phyloP scores from a whole-genome alignment of 2,329 filamentous ascomycete species.

The Aquanectria penicillioides region DNA sequence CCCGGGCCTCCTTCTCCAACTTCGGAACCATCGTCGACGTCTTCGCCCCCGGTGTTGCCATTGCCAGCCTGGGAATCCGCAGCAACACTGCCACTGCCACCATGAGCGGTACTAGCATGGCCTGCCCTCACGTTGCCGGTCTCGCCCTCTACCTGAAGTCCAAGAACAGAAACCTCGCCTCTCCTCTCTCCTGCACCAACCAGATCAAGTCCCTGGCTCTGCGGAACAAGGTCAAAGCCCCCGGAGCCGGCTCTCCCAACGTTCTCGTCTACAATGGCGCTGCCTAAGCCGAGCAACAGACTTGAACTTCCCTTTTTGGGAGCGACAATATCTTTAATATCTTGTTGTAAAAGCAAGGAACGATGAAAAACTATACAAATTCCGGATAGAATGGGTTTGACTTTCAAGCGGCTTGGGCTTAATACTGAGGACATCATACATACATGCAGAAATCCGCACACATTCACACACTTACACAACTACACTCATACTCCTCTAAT shows the following conservation, averaged over 20 bases:
- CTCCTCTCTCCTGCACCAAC: constrained; percentile 54
- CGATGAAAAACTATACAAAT: no score
- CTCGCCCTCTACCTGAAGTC: constrained; percentile 63
- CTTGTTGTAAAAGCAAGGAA: not conserved
- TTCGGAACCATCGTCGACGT: constrained; percentile 60
- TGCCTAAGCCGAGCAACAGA: no score
- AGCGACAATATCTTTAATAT: no score
- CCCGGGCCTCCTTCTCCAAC: constrained; percentile 59
- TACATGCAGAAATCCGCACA: no score
- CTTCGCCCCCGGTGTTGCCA: constrained; percentile 59
- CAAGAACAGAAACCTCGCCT: constrained; percentile 43
- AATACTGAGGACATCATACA: no score
- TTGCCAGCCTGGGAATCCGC: constrained; percentile 59
- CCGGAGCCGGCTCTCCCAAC: constrained; percentile 52
- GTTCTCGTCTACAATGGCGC: constrained; percentile 59
- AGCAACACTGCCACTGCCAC: constrained; percentile 52
- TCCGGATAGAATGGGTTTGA: not conserved
- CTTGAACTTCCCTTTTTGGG: no score
- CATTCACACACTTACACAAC: no score
- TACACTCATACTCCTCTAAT: not conserved
- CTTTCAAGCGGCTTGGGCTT: constrained; percentile 9
- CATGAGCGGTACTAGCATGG: constrained; percentile 71
- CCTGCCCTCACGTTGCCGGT: constrained; percentile 68
- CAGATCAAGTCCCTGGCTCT: no score
- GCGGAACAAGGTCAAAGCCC: no score